Base-by-base conservation (phyloP, 208 protist genomes). In the Novymonas esmeraldas region DNA sequence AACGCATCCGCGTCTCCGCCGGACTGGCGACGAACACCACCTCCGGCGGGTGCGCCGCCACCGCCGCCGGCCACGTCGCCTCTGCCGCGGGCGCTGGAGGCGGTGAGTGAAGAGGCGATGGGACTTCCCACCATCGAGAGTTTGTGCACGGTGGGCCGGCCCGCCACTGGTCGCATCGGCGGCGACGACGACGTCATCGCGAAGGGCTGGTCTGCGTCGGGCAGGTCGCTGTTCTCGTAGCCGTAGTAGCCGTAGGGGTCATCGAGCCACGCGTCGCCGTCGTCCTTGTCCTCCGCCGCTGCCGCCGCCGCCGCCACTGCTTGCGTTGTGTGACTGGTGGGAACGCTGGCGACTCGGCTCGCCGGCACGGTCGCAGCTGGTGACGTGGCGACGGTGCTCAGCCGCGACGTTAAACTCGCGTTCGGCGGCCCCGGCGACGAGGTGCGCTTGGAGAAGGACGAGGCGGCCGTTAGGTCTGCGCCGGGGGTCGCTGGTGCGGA, bases 191-290 rank as follows among this genome's bases (percentile, higher is more conserved):
- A 20, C 9, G 14, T 58, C 33, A 42, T 2, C 34, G 55, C 33
- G 51, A 28, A 36, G 34, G 16, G n/a, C 41, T n/a, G 7, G 9
- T 44, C 33, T 9, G 0, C 33, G 18, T 28, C 68, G 2, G 59
- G 51, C 0, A 46, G 51, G 52, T 55, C 63, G 3, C 31, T 1
- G 2, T 45, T 41, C 16, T 22, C 38, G 67, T 66, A 73, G 3
- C 38, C 59, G 51, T 66, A 65, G 51, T 60, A 66, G 22, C 48
- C 51, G 42, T 66, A 73, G 9, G 51, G 41, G 36, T 73, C 59
- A 9, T 33, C 50, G 50, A 54, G 62, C 57, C 51, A 73, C 39
- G 33, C 59, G 57, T 29, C 59, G 3, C 42, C 38, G 42, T 54
- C 51, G 33, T 58, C 42, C 28, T 52, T 42, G 29, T 24, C 24